phyloP scores from a whole-genome alignment of 2,329 filamentous ascomycete species.

The Fusarium ramigenum region DNA sequence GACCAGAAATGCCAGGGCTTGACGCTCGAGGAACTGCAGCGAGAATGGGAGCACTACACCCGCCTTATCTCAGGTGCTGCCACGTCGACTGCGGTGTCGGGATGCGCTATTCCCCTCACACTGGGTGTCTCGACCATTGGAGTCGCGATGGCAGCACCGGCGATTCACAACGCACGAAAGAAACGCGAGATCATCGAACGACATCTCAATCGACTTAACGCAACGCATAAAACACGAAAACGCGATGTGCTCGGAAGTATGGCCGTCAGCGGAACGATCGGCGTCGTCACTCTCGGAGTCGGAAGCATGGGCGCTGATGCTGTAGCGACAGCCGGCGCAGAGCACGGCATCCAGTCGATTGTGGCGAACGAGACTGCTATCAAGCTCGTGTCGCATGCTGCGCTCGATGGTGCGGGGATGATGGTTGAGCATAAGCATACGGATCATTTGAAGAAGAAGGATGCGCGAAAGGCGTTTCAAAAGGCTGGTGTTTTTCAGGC shows the following conservation, averaged over 20 bases:
- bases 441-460: constrained; percentile 48
- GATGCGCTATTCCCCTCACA: constrained; percentile 51
- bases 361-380: constrained; percentile 48
- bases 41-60: constrained; percentile 56
- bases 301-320: constrained; percentile 49
- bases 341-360: constrained; percentile 45
- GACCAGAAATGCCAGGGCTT: constrained; percentile 51
- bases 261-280: constrained; percentile 50
- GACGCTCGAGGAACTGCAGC: constrained; percentile 50
- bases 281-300: constrained; percentile 49
- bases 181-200: constrained; percentile 54
- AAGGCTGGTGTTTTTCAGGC: constrained; percentile 47
- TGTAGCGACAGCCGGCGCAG: constrained; percentile 47
- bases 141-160: constrained; percentile 50
- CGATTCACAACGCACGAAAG: constrained; percentile 54
- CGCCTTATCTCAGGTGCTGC: constrained; percentile 52
- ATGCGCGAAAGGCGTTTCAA: constrained; percentile 46
- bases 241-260: constrained; percentile 52
- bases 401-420: constrained; percentile 50
- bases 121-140: constrained; percentile 52
- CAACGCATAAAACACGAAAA: constrained; percentile 52
- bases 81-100: constrained; percentile 52
- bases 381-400: constrained; percentile 48
- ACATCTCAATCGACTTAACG: constrained; percentile 47
- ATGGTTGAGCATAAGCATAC: constrained; percentile 50